These are phyloP conservation scores for Penicillium concentricum DNA, from an alignment of 2,329 filamentous ascomycete genomes.

Conservation along the genomic window DNA sequence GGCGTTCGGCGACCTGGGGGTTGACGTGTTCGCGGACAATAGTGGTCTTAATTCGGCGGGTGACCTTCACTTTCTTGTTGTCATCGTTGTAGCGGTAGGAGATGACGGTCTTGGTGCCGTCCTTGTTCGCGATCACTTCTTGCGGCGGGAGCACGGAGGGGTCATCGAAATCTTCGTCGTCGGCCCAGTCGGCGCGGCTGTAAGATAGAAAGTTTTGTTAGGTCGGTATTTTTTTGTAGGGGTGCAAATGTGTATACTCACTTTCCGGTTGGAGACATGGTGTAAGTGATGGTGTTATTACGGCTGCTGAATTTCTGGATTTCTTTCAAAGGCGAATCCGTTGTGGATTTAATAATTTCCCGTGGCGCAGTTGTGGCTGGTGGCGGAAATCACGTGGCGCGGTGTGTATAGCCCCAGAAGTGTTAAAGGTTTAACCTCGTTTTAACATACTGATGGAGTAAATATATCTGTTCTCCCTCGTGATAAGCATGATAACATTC, in stretches of 20 bases:
- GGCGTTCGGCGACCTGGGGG: conserved; percentile 92
- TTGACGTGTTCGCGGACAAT: conserved; percentile 92
- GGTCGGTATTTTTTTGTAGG: not conserved
- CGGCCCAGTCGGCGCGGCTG: conserved; percentile 82
- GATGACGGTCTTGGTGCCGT: conserved; percentile 94
- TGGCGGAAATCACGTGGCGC: conserved; percentile 23
- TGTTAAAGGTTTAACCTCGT: not conserved
- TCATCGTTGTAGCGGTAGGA: conserved; percentile 88
- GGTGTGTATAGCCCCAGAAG: not conserved
- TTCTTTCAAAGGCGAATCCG: conserved; percentile 41
- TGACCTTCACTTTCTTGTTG: conserved; percentile 95
- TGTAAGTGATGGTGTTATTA: conserved; percentile 30
- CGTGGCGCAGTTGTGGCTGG: conserved; percentile 40
- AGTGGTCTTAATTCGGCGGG: conserved; percentile 88
- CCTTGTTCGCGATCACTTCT: conserved; percentile 93
- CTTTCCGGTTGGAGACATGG: conserved; percentile 50
- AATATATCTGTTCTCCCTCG: not conserved
- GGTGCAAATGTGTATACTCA: conserved; percentile 29
- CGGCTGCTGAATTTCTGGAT: conserved; percentile 41
- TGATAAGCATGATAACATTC: not conserved
- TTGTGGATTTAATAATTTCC: conserved; percentile 43
- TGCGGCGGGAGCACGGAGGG: conserved; percentile 80
- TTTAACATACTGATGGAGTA: not conserved
- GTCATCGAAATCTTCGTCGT: conserved; percentile 82
- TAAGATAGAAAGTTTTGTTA: conserved; percentile 22